A percentile compares a stretch with the other conserved stretches of the same genome.
These are phyloP conservation scores for Endoconidiophora laricicola DNA, from an alignment of 2,329 filamentous ascomycete species.

Conservation along the genomic window DNA sequence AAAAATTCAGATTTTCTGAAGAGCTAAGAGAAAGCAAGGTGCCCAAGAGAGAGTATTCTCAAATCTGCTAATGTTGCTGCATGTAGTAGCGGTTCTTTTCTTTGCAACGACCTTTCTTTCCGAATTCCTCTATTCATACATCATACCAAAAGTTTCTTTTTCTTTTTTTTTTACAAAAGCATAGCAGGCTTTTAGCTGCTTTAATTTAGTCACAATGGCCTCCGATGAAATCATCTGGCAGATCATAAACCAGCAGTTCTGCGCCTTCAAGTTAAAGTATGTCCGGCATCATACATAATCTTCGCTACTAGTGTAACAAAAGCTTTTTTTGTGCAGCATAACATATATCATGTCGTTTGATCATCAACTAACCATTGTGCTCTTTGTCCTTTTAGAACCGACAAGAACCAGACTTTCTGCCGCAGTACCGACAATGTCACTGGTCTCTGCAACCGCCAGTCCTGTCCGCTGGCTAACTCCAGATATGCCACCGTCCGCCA, in stretches of 20 bases:
- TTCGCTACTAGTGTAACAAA: not conserved
- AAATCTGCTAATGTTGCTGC: not conserved
- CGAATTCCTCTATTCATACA: conserved; percentile 2
- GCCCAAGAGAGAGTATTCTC: too few relatives aligned
- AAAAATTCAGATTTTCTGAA: conserved; percentile 13
- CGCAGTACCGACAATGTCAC: conserved; percentile 85
- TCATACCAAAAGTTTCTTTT: not conserved
- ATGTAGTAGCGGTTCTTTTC: not conserved
- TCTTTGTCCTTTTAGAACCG: conserved; percentile 36
- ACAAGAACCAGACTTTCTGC: conserved; percentile 83
- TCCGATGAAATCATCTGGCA: conserved; percentile 97
- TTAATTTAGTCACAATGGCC: conserved; percentile 39
- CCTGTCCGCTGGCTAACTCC: conserved; percentile 78
- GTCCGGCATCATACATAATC: conserved; percentile 16
- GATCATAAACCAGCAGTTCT: conserved; percentile 90
- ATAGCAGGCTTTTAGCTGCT: not conserved
- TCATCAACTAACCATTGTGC: not conserved
- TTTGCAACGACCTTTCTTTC: conserved; percentile 1
- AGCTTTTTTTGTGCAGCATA: too few relatives aligned
- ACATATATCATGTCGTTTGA: not conserved
- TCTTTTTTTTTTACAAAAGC: not conserved
- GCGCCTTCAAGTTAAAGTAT: conserved; percentile 85
- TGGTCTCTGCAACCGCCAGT: conserved; percentile 70
- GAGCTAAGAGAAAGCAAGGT: not conserved
- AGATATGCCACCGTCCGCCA: conserved; percentile 84